Percentiles rank a stretch among this genome's conserved stretches.
phyloP scores from a whole-genome alignment of 306 rosid genomes.

The Rubus parviflorus region DNA sequence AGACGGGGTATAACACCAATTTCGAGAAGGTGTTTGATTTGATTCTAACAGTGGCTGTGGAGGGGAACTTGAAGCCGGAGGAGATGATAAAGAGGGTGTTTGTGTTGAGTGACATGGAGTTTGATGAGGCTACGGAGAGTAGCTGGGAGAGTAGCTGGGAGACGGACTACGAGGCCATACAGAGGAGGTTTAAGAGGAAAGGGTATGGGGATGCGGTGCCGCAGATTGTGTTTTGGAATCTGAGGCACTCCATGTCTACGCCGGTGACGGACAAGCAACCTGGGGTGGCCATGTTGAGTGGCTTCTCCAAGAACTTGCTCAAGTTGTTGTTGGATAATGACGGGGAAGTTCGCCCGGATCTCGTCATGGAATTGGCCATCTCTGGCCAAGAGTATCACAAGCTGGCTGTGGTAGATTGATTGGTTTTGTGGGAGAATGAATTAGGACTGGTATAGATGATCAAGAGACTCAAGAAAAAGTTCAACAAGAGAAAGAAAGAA shows the following conservation, averaged over 20 bases:
- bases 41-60: conserved; percentile 47
- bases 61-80: conserved; percentile 35
- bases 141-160: conserved; percentile 47
- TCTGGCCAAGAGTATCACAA: conserved; percentile 44
- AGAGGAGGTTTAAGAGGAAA: conserved; percentile 42
- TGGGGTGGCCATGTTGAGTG: conserved; percentile 65
- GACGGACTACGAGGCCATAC: conserved; percentile 57
- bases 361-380: conserved; percentile 45
- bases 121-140: conserved; percentile 39
- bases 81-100: conserved; percentile 46
- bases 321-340: conserved; percentile 14
- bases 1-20: conserved; percentile 41
- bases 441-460: not conserved
- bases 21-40: conserved; percentile 59
- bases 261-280: conserved; percentile 44
- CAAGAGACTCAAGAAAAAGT: not conserved
- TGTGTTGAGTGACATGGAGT: conserved; percentile 75
- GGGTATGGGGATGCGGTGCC: conserved; percentile 53
- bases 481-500: too few species aligned
- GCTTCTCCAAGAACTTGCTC: conserved; percentile 66
- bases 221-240: conserved; percentile 64
- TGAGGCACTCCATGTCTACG: conserved; percentile 49
- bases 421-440: not conserved
- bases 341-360: conserved; percentile 33
- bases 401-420: conserved; percentile 40